phyloP scores from a whole-genome alignment of 108 stramenopile genomes.

The Skeletonema costatum region DNA sequence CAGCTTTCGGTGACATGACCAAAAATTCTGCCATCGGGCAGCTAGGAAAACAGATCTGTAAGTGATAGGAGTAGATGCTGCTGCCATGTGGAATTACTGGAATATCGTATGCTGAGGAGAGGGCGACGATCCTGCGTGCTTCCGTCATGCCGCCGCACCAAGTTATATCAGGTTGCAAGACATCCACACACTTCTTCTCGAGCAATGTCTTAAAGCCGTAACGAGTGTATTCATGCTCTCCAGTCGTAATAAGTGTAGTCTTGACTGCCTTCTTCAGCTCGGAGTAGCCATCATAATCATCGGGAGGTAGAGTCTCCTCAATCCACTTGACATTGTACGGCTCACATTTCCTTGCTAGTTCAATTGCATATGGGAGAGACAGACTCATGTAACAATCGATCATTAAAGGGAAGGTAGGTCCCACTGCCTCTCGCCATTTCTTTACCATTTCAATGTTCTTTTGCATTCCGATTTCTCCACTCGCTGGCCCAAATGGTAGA shows the following conservation, averaged over 20 bases:
- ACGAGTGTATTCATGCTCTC: slow-evolving; percentile 75
- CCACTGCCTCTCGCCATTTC: slow-evolving; percentile 63
- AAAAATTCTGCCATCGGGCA: slow-evolving; percentile 73
- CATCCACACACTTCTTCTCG: slow-evolving; percentile 61
- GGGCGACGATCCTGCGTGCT: slow-evolving; percentile 61
- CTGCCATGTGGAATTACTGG: slow-evolving; percentile 67
- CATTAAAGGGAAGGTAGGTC: slow-evolving; percentile 66
- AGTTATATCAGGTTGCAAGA: slow-evolving; percentile 73
- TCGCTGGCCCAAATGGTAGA: slow-evolving; percentile 65
- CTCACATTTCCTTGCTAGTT: slow-evolving; percentile 58
- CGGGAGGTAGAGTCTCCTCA: slow-evolving; percentile 65
- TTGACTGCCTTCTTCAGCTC: slow-evolving; percentile 51
- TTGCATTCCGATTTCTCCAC: slow-evolving; percentile 60
- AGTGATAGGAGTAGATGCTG: slow-evolving; percentile 66
- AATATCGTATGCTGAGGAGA: slow-evolving; percentile 66
- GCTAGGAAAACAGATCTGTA: slow-evolving; percentile 66
- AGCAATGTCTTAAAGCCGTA: slow-evolving; percentile 63
- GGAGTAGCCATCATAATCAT: slow-evolving; percentile 66
- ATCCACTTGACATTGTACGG: slow-evolving; percentile 72
- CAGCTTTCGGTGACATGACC: slow-evolving; percentile 65
- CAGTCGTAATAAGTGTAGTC: slow-evolving; percentile 60
- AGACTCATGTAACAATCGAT: slow-evolving; percentile 75
- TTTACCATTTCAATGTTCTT: slow-evolving; percentile 62
- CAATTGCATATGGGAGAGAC: slow-evolving; percentile 65
- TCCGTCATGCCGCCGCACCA: slow-evolving; percentile 80